These are phyloP conservation scores for Teratosphaeria gauchensis DNA, from an alignment of 2,329 filamentous ascomycete species.

Conservation along the genomic window DNA sequence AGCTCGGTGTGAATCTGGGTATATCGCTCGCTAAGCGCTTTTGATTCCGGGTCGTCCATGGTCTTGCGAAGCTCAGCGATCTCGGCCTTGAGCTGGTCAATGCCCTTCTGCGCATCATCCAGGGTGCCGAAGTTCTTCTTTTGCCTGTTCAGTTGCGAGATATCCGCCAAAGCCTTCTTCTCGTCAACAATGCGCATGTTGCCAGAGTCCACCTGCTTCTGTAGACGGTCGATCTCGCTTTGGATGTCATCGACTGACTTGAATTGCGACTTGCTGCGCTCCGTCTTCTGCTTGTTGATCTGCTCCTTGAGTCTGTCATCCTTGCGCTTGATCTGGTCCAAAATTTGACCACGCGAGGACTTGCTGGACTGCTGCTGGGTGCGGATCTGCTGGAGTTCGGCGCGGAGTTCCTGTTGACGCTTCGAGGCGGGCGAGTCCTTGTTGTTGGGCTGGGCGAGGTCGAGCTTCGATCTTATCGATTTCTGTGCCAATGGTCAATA, in stretches of 20 bases:
- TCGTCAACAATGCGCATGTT: constrained; percentile 95
- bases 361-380: constrained; percentile 83
- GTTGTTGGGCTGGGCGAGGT: constrained; percentile 70
- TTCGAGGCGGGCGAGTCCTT: constrained; percentile 71
- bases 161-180: constrained; percentile 81
- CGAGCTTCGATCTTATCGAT: constrained; percentile 78
- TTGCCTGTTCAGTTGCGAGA: constrained; percentile 73
- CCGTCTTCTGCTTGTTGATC: constrained; percentile 77
- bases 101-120: constrained; percentile 76
- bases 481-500: constrained; percentile 47
- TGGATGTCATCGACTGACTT: constrained; percentile 86
- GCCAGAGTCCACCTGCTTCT: constrained; percentile 78
- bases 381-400: constrained; percentile 73
- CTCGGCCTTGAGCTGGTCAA: constrained; percentile 77
- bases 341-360: constrained; percentile 62
- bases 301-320: constrained; percentile 82
- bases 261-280: constrained; percentile 70
- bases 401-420: constrained; percentile 75
- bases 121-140: constrained; percentile 85
- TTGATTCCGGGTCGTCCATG: constrained; percentile 84
- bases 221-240: constrained; percentile 66
- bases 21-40: constrained; percentile 80
- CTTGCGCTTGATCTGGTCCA: constrained; percentile 85
- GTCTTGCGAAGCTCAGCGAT: constrained; percentile 82
- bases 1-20: constrained; percentile 77